A percentile compares a stretch with the other conserved stretches of the same genome.
phyloP scores from a whole-genome alignment of 164 flowering plant genomes.

The Vitis amurensis region DNA sequence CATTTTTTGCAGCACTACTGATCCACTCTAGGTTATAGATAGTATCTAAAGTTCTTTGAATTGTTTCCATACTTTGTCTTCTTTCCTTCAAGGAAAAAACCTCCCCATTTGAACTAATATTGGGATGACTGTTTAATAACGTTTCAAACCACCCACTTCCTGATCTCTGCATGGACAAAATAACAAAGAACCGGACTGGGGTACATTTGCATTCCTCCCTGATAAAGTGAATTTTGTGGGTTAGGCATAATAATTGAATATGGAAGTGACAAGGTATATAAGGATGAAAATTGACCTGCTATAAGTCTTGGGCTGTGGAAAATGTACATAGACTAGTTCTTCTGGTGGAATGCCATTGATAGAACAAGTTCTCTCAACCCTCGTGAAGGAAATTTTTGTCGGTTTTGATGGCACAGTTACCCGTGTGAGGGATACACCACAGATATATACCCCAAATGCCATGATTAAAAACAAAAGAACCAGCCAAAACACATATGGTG shows the following conservation, averaged over 20 bases:
- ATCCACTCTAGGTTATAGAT: slow-evolving; percentile 23
- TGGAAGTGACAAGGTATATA: neutral
- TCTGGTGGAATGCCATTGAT: slow-evolving; percentile 3
- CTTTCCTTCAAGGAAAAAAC: slow-evolving; percentile 11
- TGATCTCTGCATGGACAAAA: slow-evolving; percentile 22
- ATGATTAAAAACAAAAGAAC: slow-evolving; percentile 22
- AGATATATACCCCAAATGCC: slow-evolving; percentile 24
- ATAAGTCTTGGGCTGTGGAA: slow-evolving; percentile 30
- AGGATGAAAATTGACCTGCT: slow-evolving; percentile 15
- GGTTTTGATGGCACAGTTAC: slow-evolving; percentile 13
- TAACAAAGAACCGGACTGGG: slow-evolving; percentile 18
- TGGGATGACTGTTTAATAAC: slow-evolving; percentile 20
- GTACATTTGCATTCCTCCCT: slow-evolving; percentile 23
- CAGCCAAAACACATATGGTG: slow-evolving; percentile 17
- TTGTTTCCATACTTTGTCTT: slow-evolving; percentile 15
- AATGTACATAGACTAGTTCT: slow-evolving; percentile 24
- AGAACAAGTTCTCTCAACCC: slow-evolving; percentile 13
- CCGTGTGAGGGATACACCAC: slow-evolving; percentile 22
- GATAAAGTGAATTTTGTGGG: neutral
- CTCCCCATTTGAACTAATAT: slow-evolving; percentile 24
- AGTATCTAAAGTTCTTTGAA: slow-evolving; percentile 14
- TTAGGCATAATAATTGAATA: neutral
- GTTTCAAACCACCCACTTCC: slow-evolving; percentile 31
- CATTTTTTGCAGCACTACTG: slow-evolving; percentile 24
- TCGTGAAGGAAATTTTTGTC: neutral